Base-by-base conservation (phyloP, 2,329 filamentous ascomycete species). In the Aspergillus melleus region DNA sequence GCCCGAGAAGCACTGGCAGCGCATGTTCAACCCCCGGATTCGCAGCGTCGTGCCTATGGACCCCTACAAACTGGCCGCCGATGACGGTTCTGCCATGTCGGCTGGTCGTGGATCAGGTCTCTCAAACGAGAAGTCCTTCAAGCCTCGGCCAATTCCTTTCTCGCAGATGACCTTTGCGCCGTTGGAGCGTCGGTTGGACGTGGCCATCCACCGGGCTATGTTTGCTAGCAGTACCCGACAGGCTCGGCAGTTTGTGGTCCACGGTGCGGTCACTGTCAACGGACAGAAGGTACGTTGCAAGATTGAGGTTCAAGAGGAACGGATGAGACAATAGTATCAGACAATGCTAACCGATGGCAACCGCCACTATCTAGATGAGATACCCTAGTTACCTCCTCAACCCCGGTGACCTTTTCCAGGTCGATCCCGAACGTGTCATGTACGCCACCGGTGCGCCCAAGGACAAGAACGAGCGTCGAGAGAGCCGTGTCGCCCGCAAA, bases 351-450 rank as follows among this genome's bases (percentile, higher is more conserved):
- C 57, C 56, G 9, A 29, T 29, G 20, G n/a, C 44, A 57, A n/a
- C 53, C 11, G 14, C 30, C 49, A 6, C 32, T 53, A 4, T 29
- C 26, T 67, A 96, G 94, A 96, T 98, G 90, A 83, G 85, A 64
- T 91, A 95, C 72, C 93, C 95, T 9, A 90, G 92, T 57, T 99
- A 99, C 76, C 88, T 92, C 65, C 85, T 99, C 44, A 99, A 99
- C 76, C 96, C 95, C 2, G 95, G 95, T 67, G 95, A 99, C 75
- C 91, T 99, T 87, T 99, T 99, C 83, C 92, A 96, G 75, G 94
- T 99, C 69, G 90, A 97, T 20, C 84, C 90, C 39, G 91, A 96
- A 44, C 87, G 89, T 68, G 95, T 99, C 58, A 84, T 99, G 77
- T 93, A 85, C 70, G 94, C 91, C 36, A 96, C 93, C 1, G 95